These are phyloP conservation scores for Lentinula lateritia DNA, from an alignment of 768 basidiomycete species.

Conservation along the genomic window DNA sequence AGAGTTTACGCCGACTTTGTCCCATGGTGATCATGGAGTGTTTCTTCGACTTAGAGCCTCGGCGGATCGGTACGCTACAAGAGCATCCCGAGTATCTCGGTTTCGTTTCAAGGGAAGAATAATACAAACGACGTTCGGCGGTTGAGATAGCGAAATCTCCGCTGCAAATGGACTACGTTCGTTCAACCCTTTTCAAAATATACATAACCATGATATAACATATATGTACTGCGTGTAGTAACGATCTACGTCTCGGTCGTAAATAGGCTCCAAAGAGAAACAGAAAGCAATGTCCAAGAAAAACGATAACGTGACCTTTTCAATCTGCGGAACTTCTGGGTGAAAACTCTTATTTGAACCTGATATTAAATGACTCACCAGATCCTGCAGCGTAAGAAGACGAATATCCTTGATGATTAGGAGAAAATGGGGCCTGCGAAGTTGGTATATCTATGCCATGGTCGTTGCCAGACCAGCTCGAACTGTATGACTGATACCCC, in stretches of 20 bases:
- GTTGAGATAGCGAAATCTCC: neutral
- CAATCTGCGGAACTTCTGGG: neutral
- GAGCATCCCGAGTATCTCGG: neutral
- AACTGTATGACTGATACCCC: constrained; percentile 35
- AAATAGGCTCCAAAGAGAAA: neutral
- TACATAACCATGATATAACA: neutral
- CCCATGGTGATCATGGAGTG: neutral
- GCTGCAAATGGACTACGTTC: neutral
- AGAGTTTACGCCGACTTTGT: neutral
- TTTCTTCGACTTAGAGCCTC: neutral
- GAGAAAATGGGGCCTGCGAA: constrained; percentile 1
- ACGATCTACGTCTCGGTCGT: neutral
- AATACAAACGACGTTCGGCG: too few species aligned
- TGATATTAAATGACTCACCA: neutral
- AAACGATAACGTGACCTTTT: neutral
- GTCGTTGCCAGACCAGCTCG: constrained; percentile 25
- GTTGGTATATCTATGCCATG: neutral
- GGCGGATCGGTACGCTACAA: neutral
- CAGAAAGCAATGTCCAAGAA: neutral
- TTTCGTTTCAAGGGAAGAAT: too few species aligned
- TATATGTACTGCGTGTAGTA: too few species aligned
- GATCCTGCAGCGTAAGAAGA: neutral
- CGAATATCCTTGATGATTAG: neutral
- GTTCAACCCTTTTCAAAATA: neutral
- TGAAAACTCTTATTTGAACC: neutral